These are phyloP conservation scores for Ogataea parapolymorpha DNA, from an alignment of 805 yeast genomes.

Conservation along the genomic window DNA sequence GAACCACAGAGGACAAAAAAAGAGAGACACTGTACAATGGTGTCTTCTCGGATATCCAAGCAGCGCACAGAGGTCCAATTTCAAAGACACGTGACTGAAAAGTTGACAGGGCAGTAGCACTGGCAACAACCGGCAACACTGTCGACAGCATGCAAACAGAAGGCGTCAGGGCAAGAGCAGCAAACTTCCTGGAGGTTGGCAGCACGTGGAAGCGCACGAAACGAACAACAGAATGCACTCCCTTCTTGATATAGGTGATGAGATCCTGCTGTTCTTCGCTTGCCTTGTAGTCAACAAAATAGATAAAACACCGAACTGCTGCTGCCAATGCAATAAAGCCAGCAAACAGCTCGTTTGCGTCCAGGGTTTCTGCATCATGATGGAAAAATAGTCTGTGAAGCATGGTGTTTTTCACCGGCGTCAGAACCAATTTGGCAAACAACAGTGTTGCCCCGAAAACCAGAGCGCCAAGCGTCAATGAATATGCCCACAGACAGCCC, in stretches of 20 bases:
- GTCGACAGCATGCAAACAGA: neutral
- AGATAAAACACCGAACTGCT: neutral
- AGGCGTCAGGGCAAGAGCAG: neutral
- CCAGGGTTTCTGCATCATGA: neutral
- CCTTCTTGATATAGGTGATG: neutral
- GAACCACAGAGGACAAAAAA: neutral
- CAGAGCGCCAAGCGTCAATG: slow-evolving; percentile 34
- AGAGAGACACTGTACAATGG: neutral
- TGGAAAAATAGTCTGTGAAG: too few relatives aligned
- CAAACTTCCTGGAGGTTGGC: neutral
- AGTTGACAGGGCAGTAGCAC: neutral
- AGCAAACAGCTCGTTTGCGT: neutral
- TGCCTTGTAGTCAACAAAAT: neutral
- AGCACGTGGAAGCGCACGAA: neutral
- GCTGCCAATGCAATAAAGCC: neutral
- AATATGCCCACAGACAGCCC: slow-evolving; percentile 42
- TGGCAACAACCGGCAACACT: neutral
- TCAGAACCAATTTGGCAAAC: neutral
- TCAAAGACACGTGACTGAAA: neutral
- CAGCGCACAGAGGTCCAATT: neutral
- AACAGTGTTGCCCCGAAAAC: slow-evolving; percentile 12
- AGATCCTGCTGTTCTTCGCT: neutral
- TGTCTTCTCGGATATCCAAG: neutral
- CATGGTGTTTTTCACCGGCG: too few relatives aligned
- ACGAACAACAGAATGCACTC: neutral